These are phyloP conservation scores for Iberis amara DNA, from an alignment of 441 rosid species.

Conservation along the genomic window DNA sequence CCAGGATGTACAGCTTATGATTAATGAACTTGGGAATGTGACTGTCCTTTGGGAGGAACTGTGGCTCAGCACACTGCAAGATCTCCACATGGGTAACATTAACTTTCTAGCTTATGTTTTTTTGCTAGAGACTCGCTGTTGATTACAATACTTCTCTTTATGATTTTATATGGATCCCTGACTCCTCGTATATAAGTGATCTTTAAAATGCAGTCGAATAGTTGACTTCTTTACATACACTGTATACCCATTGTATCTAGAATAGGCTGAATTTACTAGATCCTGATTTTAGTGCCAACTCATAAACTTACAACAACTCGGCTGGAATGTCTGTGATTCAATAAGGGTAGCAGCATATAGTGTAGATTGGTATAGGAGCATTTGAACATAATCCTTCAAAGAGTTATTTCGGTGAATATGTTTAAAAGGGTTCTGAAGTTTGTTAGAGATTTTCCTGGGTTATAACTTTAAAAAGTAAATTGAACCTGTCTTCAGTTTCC, in stretches of 20 bases:
- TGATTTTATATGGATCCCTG: slow-evolving; percentile 10
- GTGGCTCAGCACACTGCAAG: slow-evolving; percentile 98
- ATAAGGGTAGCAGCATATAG: slow-evolving; percentile 11
- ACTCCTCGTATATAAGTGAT: slow-evolving; percentile 16
- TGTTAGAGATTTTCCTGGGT: slow-evolving; percentile 3
- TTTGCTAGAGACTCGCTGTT: slow-evolving; percentile 13
- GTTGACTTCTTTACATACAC: slow-evolving; percentile 8
- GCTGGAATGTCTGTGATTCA: slow-evolving; percentile 11
- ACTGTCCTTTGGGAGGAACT: slow-evolving; percentile 99
- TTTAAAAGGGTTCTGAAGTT: slow-evolving; percentile 1
- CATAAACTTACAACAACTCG: not conserved
- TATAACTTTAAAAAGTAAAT: slow-evolving; percentile 2
- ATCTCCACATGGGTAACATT: slow-evolving; percentile 82
- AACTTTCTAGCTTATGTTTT: slow-evolving; percentile 17
- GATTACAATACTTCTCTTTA: slow-evolving; percentile 16
- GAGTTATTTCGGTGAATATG: slow-evolving; percentile 4
- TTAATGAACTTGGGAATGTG: slow-evolving; percentile 84
- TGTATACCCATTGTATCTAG: slow-evolving; percentile 13
- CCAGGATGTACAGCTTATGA: slow-evolving; percentile 96
- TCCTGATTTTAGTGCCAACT: slow-evolving; percentile 7
- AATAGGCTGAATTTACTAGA: slow-evolving; percentile 17
- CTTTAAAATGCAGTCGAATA: slow-evolving; percentile 10
- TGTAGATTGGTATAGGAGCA: slow-evolving; percentile 8
- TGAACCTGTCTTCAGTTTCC: slow-evolving; percentile 15
- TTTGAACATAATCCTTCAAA: not conserved